These are phyloP conservation scores for Vitis hybrid DNA, from an alignment of 177 flowering plant genomes.

Conservation along the genomic window DNA sequence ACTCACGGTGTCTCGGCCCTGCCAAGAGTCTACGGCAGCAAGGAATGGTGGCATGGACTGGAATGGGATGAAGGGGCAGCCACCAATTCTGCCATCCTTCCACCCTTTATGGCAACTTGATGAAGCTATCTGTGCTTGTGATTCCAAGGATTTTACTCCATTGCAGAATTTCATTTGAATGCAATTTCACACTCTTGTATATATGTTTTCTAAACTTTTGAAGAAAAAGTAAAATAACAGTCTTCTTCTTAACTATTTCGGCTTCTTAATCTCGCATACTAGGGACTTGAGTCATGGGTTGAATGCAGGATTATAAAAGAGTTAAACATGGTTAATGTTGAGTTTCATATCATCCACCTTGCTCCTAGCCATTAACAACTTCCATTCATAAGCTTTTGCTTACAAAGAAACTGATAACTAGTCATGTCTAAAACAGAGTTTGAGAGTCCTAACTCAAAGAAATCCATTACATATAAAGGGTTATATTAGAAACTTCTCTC, in stretches of 20 bases:
- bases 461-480: too few species aligned
- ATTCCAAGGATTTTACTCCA: background rate
- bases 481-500: too few species aligned
- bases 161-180: background rate
- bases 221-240: too few species aligned
- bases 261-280: too few species aligned
- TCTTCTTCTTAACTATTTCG: too few species aligned
- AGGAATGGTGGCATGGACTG: conserved; percentile 42
- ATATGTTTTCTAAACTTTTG: background rate
- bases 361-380: too few species aligned
- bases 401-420: too few species aligned
- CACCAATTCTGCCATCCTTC: conserved; percentile 12
- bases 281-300: background rate
- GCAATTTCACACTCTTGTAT: background rate
- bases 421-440: too few species aligned
- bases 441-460: too few species aligned
- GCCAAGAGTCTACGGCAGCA: conserved; percentile 29
- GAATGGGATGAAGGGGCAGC: conserved; percentile 26
- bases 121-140: background rate
- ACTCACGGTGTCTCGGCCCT: background rate
- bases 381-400: too few species aligned
- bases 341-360: too few species aligned
- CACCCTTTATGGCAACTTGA: conserved; percentile 23
- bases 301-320: background rate
- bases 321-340: too few species aligned